Conservation (phyloP, 306 rosid species). For the apple (Malus domestica) region DNA sequence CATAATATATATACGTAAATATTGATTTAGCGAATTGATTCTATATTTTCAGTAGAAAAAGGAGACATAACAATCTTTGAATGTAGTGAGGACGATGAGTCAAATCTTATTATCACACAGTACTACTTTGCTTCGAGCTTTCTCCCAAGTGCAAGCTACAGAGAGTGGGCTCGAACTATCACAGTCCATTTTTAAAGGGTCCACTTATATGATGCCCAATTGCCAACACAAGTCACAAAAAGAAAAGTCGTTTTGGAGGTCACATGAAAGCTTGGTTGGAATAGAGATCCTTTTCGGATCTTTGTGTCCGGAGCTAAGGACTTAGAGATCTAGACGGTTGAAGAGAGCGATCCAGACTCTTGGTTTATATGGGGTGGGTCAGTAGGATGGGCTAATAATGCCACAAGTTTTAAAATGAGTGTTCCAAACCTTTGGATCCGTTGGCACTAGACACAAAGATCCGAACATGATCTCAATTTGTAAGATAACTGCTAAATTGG, state of each 20-base stretch:
- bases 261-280: conserved; percentile 29
- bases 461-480: neutral
- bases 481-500: conserved; percentile 34
- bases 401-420: too few relatives aligned
- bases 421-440: too few relatives aligned
- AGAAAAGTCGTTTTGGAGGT: conserved; percentile 4
- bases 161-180: neutral
- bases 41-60: neutral
- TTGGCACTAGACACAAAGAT: too few relatives aligned
- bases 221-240: conserved; percentile 4
- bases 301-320: too few relatives aligned
- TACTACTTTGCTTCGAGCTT: neutral
- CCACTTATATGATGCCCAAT: neutral
- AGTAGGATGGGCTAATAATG: too few relatives aligned
- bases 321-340: too few relatives aligned
- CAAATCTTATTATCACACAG: neutral
- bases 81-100: neutral
- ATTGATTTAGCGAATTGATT: neutral
- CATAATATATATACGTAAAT: neutral
- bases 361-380: too few relatives aligned
- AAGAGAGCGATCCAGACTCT: too few relatives aligned
- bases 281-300: too few relatives aligned
- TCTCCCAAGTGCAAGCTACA: neutral
- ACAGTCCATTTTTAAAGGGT: neutral
- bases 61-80: neutral